A percentile compares a stretch with the other conserved stretches of the same genome.
phyloP scores from a whole-genome alignment of 768 basidiomycete genomes.

The Auriscalpium microsporum region DNA sequence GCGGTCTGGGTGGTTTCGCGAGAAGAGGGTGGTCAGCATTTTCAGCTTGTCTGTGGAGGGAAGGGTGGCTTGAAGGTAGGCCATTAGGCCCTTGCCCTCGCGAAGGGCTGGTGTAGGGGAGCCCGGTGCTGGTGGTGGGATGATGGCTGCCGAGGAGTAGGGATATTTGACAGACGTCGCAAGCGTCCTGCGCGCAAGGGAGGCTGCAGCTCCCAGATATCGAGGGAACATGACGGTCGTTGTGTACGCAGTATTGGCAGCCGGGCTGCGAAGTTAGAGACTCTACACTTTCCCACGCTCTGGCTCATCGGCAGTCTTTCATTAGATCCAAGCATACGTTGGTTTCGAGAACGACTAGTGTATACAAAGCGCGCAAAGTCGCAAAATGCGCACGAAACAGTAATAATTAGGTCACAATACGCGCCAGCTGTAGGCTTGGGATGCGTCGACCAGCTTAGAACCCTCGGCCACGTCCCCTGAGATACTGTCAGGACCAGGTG shows the following conservation, averaged over 20 bases:
- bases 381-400: no score
- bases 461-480: slow-evolving; percentile 70
- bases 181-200: background rate
- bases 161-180: slow-evolving; percentile 37
- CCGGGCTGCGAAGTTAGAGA: no score
- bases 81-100: slow-evolving; percentile 73
- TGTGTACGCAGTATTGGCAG: no score
- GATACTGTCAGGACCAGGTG: background rate
- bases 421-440: no score
- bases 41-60: slow-evolving; percentile 61
- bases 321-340: no score
- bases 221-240: slow-evolving; percentile 4
- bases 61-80: slow-evolving; percentile 56
- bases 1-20: slow-evolving; percentile 55
- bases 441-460: slow-evolving; percentile 30
- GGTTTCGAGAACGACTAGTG: no score
- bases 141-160: slow-evolving; percentile 62
- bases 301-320: no score
- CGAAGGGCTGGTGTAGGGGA: slow-evolving; percentile 39
- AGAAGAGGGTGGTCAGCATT: slow-evolving; percentile 64
- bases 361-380: no score
- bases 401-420: no score
- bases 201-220: background rate
- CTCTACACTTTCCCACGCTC: no score
- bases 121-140: slow-evolving; percentile 37